phyloP scores from a whole-genome alignment of 306 rosid species.

The Vicia sativa region DNA sequence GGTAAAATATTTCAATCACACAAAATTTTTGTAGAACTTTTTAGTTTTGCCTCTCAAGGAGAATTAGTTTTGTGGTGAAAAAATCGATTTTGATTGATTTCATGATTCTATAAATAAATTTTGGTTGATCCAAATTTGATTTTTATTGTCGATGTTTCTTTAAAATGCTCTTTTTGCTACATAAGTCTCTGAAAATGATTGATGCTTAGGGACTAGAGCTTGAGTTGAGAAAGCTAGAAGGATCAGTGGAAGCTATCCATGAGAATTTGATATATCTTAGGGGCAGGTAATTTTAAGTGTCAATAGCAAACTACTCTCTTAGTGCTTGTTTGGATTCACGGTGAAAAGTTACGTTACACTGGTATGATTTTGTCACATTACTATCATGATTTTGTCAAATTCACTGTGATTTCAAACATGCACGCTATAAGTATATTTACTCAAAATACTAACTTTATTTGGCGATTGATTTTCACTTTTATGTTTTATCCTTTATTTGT shows the following conservation, averaged over 20 bases:
- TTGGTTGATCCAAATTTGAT: too few species aligned
- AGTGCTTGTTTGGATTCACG: too few species aligned
- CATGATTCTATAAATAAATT: too few species aligned
- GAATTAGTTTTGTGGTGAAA: not conserved
- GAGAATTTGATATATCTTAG: constrained; percentile 72
- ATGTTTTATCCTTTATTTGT: constrained; percentile 1
- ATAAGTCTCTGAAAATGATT: not conserved
- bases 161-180: too few species aligned
- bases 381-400: too few species aligned
- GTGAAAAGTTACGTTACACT: too few species aligned
- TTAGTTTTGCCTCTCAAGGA: constrained; percentile 15
- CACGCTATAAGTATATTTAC: too few species aligned
- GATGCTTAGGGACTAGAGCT: constrained; percentile 79
- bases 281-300: constrained; percentile 55
- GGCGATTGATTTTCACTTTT: constrained; percentile 6
- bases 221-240: constrained; percentile 86
- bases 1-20: constrained; percentile 48
- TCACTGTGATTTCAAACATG: too few species aligned
- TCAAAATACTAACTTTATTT: not conserved
- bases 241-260: constrained; percentile 76
- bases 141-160: too few species aligned
- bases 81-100: too few species aligned
- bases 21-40: constrained; percentile 10
- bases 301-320: not conserved
- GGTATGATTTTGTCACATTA: too few species aligned